phyloP scores from a whole-genome alignment of 208 protist species.

The Leishmania mexicana region DNA sequence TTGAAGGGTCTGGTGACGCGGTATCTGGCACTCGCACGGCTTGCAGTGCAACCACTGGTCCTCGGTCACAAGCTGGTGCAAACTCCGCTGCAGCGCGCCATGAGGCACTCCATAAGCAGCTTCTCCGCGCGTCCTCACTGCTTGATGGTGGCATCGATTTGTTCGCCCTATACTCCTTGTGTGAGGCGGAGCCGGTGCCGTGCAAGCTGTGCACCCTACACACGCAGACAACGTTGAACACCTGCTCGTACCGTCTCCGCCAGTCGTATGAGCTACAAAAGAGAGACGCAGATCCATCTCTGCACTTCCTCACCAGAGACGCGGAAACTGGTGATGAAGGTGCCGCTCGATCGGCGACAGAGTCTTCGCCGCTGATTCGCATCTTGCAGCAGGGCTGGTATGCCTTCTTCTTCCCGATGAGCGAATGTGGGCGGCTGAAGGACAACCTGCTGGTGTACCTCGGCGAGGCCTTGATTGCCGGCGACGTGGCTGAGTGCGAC shows the following conservation, averaged over 20 bases:
- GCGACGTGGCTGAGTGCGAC: slow-evolving; percentile 47
- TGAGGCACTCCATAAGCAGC: slow-evolving; percentile 7
- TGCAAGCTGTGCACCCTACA: slow-evolving; percentile 33
- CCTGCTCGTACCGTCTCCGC: slow-evolving; percentile 43
- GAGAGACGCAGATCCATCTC: not conserved
- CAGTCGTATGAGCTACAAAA: slow-evolving; percentile 34
- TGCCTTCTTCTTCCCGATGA: slow-evolving; percentile 73
- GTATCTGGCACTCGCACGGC: not conserved
- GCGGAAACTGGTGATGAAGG: not conserved
- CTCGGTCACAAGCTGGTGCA: not conserved
- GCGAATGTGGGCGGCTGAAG: slow-evolving; percentile 47
- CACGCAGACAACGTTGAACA: slow-evolving; percentile 44
- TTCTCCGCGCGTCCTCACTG: slow-evolving; percentile 12
- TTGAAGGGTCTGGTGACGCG: not conserved
- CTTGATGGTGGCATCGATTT: slow-evolving; percentile 25
- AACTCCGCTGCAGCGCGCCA: not conserved
- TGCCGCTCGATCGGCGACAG: not conserved
- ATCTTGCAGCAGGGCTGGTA: slow-evolving; percentile 23
- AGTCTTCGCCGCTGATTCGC: not conserved
- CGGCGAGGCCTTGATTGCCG: slow-evolving; percentile 41
- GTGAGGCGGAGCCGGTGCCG: slow-evolving; percentile 23
- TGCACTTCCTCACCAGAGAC: not conserved
- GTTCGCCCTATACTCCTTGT: slow-evolving; percentile 35
- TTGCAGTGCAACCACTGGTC: not conserved
- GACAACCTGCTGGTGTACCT: slow-evolving; percentile 42